Evolutionary conservation across 2,329 filamentous ascomycete species (phyloP).

Genomic region (Alternaria brassicicola): DNA sequence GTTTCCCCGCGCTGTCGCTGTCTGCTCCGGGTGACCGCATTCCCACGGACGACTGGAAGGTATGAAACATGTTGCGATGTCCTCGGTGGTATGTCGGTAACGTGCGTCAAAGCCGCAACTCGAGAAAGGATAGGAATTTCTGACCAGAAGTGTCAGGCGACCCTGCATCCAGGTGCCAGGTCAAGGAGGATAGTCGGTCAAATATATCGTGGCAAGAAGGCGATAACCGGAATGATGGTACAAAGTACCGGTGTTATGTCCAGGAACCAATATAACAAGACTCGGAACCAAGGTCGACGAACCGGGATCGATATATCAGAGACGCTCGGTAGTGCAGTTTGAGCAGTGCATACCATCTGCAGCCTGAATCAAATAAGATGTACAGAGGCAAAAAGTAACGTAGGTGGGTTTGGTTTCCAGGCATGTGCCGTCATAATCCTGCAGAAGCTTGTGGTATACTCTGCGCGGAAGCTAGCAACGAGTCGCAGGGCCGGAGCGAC

Average conservation of each 20-base stretch:
- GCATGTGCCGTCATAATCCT: slow-evolving; percentile 16
- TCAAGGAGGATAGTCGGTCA: slow-evolving; percentile 13
- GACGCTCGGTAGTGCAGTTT: slow-evolving; percentile 13
- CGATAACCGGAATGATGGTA: slow-evolving; percentile 18
- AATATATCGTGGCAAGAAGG: slow-evolving; percentile 11
- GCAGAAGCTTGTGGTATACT: slow-evolving; percentile 10
- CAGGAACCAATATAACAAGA: slow-evolving; percentile 21
- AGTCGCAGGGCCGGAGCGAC: slow-evolving; percentile 19
- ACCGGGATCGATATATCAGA: slow-evolving; percentile 27
- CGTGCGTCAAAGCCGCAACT: slow-evolving; percentile 1
- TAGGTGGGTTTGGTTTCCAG: slow-evolving; percentile 10
- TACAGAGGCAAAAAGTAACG: slow-evolving; percentile 12
- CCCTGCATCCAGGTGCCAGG: slow-evolving; percentile 14
- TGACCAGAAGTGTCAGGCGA: slow-evolving; percentile 12
- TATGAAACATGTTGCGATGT: slow-evolving; percentile 51
- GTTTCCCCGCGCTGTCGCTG: slow-evolving; percentile 45
- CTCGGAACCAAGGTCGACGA: slow-evolving; percentile 13
- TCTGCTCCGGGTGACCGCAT: slow-evolving; percentile 43
- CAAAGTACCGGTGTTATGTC: slow-evolving; percentile 9
- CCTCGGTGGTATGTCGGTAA: background rate
- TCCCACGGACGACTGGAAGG: slow-evolving; percentile 50
- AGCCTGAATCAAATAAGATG: slow-evolving; percentile 21
- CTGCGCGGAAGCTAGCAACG: slow-evolving; percentile 15
- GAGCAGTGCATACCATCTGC: slow-evolving; percentile 24
- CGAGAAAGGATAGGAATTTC: slow-evolving; percentile 3